Conservation (phyloP, 208 protist species). For the Leishmania major region DNA sequence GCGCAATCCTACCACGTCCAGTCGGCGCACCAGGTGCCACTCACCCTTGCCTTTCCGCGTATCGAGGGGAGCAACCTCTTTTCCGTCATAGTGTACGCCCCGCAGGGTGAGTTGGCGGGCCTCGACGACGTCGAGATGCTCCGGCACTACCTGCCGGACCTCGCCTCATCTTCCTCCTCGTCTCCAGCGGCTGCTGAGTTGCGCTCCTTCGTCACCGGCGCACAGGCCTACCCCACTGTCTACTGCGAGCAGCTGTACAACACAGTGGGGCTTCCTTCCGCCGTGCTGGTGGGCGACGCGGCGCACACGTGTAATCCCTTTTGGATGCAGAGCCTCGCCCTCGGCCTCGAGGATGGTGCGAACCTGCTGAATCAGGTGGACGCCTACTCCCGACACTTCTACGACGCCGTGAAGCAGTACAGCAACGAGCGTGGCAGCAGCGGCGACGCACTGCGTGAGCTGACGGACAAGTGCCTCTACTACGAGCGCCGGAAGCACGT, state of each 20-base stretch:
- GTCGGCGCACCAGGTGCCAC: conserved; percentile 57
- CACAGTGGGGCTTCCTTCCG: conserved; percentile 82
- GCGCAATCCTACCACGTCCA: conserved; percentile 50
- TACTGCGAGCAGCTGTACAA: conserved; percentile 90
- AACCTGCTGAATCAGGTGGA: conserved; percentile 86
- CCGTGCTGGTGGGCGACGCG: conserved; percentile 82
- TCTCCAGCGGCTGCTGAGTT: conserved; percentile 30
- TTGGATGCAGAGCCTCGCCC: conserved; percentile 83
- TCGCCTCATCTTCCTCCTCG: conserved; percentile 10
- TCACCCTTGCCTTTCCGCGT: conserved; percentile 80
- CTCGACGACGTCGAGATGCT: conserved; percentile 54
- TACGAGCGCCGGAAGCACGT: conserved; percentile 84
- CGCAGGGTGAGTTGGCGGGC: conserved; percentile 51
- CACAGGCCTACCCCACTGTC: conserved; percentile 67
- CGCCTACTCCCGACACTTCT: conserved; percentile 83
- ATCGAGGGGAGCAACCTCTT: conserved; percentile 61
- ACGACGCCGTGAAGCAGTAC: conserved; percentile 88
- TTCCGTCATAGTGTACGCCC: conserved; percentile 85
- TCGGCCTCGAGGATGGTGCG: conserved; percentile 82
- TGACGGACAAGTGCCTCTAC: conserved; percentile 87
- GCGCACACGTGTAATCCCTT: conserved; percentile 86
- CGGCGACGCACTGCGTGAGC: conserved; percentile 81
- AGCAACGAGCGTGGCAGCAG: conserved; percentile 83
- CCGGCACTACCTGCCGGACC: conserved; percentile 39
- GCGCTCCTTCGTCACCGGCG: conserved; percentile 33